A percentile compares a stretch with the other conserved stretches of the same genome.
These are phyloP conservation scores for Plectosphaerella sp. DNA, from an alignment of 2,329 filamentous ascomycete species.

Conservation along the genomic window DNA sequence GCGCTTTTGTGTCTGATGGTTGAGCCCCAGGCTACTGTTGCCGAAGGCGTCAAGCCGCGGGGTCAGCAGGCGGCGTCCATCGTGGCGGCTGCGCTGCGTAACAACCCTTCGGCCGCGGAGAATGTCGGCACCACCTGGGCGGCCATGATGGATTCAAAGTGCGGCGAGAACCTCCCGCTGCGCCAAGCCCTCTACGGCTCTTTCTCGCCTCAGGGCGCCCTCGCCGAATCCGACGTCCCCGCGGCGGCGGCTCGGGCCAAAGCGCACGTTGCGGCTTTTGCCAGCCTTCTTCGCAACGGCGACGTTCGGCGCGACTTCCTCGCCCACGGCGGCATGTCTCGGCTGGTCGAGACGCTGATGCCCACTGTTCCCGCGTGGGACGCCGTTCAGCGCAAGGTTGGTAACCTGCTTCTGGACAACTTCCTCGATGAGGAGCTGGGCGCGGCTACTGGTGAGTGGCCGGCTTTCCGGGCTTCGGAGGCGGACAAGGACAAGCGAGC, in stretches of 20 bases:
- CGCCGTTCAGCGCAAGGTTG: conserved; percentile 47
- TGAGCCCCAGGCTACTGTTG: conserved; percentile 14
- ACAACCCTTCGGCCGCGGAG: conserved; percentile 58
- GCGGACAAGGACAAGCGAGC: conserved; percentile 8
- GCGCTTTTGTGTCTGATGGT: conserved; percentile 54
- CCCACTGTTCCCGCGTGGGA: conserved; percentile 44
- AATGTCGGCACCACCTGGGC: conserved; percentile 46
- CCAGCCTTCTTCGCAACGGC: conserved; percentile 50
- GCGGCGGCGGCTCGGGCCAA: conserved; percentile 23
- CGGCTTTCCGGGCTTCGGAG: conserved; percentile 18
- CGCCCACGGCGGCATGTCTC: conserved; percentile 45
- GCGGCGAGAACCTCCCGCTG: conserved; percentile 23
- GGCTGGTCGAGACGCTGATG: conserved; percentile 48
- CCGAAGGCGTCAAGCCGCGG: conserved; percentile 24
- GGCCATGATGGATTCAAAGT: conserved; percentile 31
- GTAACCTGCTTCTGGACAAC: conserved; percentile 56
- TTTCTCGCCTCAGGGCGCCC: conserved; percentile 26
- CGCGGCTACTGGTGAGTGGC: conserved; percentile 54
- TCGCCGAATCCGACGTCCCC: conserved; percentile 2
- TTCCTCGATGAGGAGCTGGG: conserved; percentile 65
- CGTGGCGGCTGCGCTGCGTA: conserved; percentile 55
- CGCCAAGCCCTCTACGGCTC: conserved; percentile 34
- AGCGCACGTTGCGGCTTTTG: conserved; percentile 45
- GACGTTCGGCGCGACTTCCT: conserved; percentile 53
- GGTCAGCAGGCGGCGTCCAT: conserved; percentile 53